Percentiles rank a stretch among this genome's conserved stretches.
Conservation (phyloP, 495 filamentous ascomycete species). For the Penicillium flavigenum region DNA sequence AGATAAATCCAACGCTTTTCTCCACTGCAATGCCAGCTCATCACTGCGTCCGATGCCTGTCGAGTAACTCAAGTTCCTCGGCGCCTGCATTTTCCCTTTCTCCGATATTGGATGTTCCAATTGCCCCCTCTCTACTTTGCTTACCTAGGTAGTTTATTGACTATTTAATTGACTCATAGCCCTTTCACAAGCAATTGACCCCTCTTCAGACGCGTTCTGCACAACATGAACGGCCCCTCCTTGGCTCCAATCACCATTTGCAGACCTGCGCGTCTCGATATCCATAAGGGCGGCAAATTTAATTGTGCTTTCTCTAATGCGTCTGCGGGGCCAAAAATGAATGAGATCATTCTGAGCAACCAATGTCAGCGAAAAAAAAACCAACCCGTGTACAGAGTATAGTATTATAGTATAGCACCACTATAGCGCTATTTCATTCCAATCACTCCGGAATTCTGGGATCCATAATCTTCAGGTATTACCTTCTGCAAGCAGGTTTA, state of each 20-base stretch:
- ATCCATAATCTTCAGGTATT: slow-evolving; percentile 2
- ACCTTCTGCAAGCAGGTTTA: background rate
- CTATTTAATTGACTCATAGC: background rate
- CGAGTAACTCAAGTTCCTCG: slow-evolving; percentile 31
- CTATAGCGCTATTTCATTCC: background rate
- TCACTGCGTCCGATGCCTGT: slow-evolving; percentile 71
- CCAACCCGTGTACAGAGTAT: background rate
- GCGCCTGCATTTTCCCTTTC: slow-evolving; percentile 6
- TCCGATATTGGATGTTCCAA: background rate
- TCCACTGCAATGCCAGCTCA: slow-evolving; percentile 75
- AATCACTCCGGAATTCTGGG: background rate
- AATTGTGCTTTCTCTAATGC: slow-evolving; percentile 13
- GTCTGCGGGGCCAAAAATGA: slow-evolving; percentile 29
- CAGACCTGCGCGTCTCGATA: slow-evolving; percentile 23
- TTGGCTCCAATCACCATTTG: slow-evolving; percentile 29
- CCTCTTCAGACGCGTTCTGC: slow-evolving; percentile 31
- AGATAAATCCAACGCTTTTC: slow-evolving; percentile 26
- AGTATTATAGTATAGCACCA: background rate
- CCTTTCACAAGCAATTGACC: background rate
- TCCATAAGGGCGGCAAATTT: slow-evolving; percentile 20
- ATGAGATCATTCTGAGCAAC: background rate
- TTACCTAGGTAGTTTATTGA: no score
- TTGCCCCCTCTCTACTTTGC: background rate
- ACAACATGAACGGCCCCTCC: slow-evolving; percentile 36
- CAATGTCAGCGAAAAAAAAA: background rate